Base-by-base conservation (phyloP, 1,284 basidiomycete genomes). In the Ganoderma resinaceum region DNA sequence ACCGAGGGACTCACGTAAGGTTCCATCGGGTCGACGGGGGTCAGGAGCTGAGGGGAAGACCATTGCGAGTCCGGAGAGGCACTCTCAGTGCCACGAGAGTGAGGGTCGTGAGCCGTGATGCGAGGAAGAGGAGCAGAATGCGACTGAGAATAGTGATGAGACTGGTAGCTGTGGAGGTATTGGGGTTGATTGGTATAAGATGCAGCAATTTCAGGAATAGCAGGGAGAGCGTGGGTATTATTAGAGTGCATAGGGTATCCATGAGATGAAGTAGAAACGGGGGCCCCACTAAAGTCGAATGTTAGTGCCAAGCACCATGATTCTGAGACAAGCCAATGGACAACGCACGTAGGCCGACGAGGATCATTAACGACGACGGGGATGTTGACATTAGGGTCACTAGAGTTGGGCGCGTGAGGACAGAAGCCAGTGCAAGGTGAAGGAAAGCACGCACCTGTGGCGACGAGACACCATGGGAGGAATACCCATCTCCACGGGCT, bases 201-300 rank as follows among this genome's bases (percentile, higher is more conserved):
- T 64, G 85, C 75, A 66, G 82, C 75, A 66, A 86, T 78, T 77
- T 91, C 89, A 75, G 89, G 86, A 76, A 90, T 88, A 77, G 89
- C 83, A 66, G 86, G 82, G 57, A 90, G 77, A 69, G 82, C 75
- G 70, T 81, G 82, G 64, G 82, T 82, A 71, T 78, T 80, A 71
- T 77, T 80, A 69, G 83, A 81, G 63, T 75, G 75, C 67, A 76
- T 72, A 63, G 76, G 74, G 75, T 78, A 78, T 76, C 73, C 74
- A 64, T 78, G 73, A 65, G 75, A 69, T 35, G 70, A 63, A 35
- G 66, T 68, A 61, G 75, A 72, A 55, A 73, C 65, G 49, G 63
- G 64, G 35, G 66, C 69, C 42, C 69, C 65, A 35, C 73, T 75
- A 52, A 9, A 62, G 63, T 40, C 49, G 23, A 59, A 53, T 35